Conservation (phyloP, 164 flowering plant species). For the Macadamia integrifolia region DNA sequence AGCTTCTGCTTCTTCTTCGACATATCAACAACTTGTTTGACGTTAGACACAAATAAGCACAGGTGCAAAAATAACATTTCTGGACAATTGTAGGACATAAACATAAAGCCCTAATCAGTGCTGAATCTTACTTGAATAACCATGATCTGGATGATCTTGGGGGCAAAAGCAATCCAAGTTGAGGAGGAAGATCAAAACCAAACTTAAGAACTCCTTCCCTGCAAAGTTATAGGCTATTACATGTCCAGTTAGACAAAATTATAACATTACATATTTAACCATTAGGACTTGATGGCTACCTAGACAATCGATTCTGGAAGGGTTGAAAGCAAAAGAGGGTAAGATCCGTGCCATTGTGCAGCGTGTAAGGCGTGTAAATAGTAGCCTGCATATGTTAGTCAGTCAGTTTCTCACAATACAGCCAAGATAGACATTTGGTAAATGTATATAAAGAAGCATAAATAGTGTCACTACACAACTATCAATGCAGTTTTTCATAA, state of each 20-base stretch:
- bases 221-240: constrained; percentile 22
- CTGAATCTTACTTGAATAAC: constrained; percentile 69
- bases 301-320: constrained; percentile 46
- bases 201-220: constrained; percentile 50
- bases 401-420: constrained; percentile 2
- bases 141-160: constrained; percentile 63
- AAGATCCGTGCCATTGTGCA: constrained; percentile 65
- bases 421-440: background rate
- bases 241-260: no score
- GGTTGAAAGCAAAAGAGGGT: constrained; percentile 42
- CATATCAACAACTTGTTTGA: no score
- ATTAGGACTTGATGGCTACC: constrained; percentile 33
- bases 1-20: no score
- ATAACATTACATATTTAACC: no score
- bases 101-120: background rate
- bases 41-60: background rate
- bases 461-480: background rate
- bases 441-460: background rate
- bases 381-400: constrained; percentile 48
- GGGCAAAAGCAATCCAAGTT: constrained; percentile 58
- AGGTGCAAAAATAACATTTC: background rate
- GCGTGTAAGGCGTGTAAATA: constrained; percentile 58
- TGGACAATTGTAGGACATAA: no score
- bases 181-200: constrained; percentile 45
- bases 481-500: background rate